Conservation (phyloP, 768 basidiomycete genomes). For the Pleurotus eryngii region DNA sequence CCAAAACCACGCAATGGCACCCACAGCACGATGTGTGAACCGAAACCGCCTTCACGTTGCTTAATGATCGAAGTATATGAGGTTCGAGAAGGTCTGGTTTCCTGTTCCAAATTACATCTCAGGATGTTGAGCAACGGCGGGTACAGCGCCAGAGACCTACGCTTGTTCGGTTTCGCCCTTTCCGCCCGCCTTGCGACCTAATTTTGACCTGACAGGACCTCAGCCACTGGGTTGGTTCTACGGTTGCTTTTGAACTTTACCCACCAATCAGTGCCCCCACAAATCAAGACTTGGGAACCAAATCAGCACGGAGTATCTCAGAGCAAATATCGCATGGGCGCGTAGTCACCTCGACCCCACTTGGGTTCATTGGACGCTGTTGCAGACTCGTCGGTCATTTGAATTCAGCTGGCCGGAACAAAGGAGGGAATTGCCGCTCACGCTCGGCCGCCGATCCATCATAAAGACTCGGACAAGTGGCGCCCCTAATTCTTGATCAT, state of each 20-base stretch:
- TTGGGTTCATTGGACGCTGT: conserved; percentile 25
- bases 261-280: conserved; percentile 87
- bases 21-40: conserved; percentile 74
- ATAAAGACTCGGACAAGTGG: no score
- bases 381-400: conserved; percentile 1
- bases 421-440: not conserved
- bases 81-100: conserved; percentile 85
- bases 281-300: conserved; percentile 63
- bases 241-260: conserved; percentile 25
- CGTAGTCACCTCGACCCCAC: conserved; percentile 41
- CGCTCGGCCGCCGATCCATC: not conserved
- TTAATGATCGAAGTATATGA: conserved; percentile 83
- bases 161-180: conserved; percentile 35
- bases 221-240: conserved; percentile 5
- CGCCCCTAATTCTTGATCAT: no score
- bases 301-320: not conserved
- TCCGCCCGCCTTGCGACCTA: conserved; percentile 71
- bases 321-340: not conserved
- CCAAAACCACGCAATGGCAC: conserved; percentile 75
- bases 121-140: not conserved
- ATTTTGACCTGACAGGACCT: conserved; percentile 53
- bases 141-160: conserved; percentile 25
- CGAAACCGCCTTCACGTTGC: conserved; percentile 71
- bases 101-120: conserved; percentile 23
- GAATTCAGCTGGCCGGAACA: not conserved